Percentiles rank a stretch among this genome's conserved stretches.
Conservation (phyloP, 176 grass and related monocot species). For the Hordeum marinum region DNA sequence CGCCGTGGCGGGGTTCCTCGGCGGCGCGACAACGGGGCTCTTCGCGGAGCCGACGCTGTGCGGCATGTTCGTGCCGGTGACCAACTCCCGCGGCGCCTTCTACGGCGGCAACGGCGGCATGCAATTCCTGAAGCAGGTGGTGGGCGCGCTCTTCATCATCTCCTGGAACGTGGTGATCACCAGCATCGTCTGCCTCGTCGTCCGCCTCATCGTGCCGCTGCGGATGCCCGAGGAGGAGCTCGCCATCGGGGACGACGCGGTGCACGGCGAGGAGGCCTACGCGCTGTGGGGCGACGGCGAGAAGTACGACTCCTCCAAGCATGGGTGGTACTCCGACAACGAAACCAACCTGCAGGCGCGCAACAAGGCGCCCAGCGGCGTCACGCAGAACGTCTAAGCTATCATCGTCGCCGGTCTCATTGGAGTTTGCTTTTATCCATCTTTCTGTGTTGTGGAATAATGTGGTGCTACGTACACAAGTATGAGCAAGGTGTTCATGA, state of each 20-base stretch:
- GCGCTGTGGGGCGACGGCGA: constrained; percentile 96
- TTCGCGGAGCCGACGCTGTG: constrained; percentile 78
- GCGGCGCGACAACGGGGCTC: constrained; percentile 73
- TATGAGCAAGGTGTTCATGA: not conserved
- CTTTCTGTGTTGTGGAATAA: constrained; percentile 27
- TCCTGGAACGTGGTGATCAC: constrained; percentile 74
- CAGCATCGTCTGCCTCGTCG: constrained; percentile 57
- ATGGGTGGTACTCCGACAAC: constrained; percentile 61
- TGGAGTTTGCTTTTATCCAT: not conserved
- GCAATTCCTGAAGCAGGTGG: constrained; percentile 66
- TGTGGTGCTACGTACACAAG: not conserved
- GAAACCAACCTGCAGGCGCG: constrained; percentile 29
- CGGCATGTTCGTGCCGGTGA: constrained; percentile 61
- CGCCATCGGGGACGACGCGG: constrained; percentile 85
- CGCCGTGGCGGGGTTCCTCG: constrained; percentile 83
- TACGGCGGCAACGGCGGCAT: constrained; percentile 59
- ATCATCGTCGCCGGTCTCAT: not conserved
- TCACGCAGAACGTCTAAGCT: constrained; percentile 56
- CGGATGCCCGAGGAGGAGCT: constrained; percentile 91
- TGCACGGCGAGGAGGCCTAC: constrained; percentile 58
- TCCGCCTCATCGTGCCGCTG: constrained; percentile 49
- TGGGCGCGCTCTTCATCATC: constrained; percentile 69
- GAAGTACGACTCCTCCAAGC: constrained; percentile 80
- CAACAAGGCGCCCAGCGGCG: constrained; percentile 55
- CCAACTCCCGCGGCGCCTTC: constrained; percentile 69